Base-by-base conservation (phyloP, 108 stramenopile species). In the Fragilaria crotonensis region DNA sequence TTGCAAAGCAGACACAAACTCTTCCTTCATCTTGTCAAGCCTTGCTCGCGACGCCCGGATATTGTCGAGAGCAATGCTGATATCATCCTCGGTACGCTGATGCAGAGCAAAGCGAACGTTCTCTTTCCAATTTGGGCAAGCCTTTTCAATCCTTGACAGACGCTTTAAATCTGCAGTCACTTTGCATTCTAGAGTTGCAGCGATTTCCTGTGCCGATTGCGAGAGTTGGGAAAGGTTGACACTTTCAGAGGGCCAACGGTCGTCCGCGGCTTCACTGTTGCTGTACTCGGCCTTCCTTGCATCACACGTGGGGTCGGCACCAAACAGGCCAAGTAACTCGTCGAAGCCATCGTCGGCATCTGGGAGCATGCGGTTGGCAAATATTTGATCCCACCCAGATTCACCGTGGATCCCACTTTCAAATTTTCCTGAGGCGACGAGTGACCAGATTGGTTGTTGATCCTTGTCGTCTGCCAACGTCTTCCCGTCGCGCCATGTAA, bases 121-220 rank as follows among this genome's bases (percentile, higher is more conserved):
- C 54, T 79, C 78, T 30, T 67, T 73, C 78, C 78, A 79, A 17
- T 70, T 45, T 0, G 78, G 78, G 53, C 73, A 79, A 4, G 33
- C 59, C 0, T 21, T n/a, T 20, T 69, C 54, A 30, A 78, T 20
- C 32, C 32, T 21, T 0, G n/a, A 28, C 9, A 51, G 11, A 22
- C 47, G 62, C 1, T n/a, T 25, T 9, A 44, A 26, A 31, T 67
- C 66, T 30, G 4, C 21, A 30, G 47, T 45, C 14, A 67, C 18
- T 21, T 31, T 48, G 11, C 47, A 49, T 0, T 62, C 52, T 2
- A 77, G 21, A 30, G 58, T 50, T 19, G n/a, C 33, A 4, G 63
- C 59, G 18, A 50, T 49, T 17, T 18, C 33, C 22, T 49, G 55
- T 18, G 55, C 66, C 18, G 30, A 36, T 33, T 64, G 76, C 2